Base-by-base conservation (phyloP, 2,329 filamentous ascomycete species). In the Fusarium sublunatum region DNA sequence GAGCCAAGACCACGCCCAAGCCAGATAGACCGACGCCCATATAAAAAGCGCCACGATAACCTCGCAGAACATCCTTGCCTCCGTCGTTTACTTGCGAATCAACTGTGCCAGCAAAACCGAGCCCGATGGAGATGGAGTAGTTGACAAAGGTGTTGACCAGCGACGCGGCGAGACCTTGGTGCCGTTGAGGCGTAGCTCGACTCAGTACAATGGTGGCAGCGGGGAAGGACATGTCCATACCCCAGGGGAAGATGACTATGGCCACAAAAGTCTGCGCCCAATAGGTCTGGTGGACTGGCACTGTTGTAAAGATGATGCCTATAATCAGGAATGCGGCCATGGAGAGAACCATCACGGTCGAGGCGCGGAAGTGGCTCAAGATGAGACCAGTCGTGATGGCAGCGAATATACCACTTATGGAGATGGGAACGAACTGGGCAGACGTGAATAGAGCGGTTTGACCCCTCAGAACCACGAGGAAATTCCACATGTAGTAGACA, bases 201-300 rank as follows among this genome's bases (percentile, higher is more conserved):
- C 79, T 82, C n/a, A 89, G 75, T 15, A 88, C 77, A 13, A 88
- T 73, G 0, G 80, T 86, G 1, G 83, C 84, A 0, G 85, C 82
- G 1, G 87, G 86, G 65, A 87, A 87, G 8, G 78, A 83, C 79
- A 88, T 87, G 70, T 89, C 86, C 82, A 87, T 85, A 7, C 85
- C 84, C 70, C 81, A 85, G 1, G 83, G 81, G 83, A 78, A 25
- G 7, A 53, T 15, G 8, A 61, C 32, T 19, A 61, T 41, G n/a
- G 78, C 78, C 11, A 86, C 78, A 68, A 90, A 89, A 0, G 81
- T 78, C 62, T 87, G 82, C 35, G 77, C 77, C 87, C 87, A 90
- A 73, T 89, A 90, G 2, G 75, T 82, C 71, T 88, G 84, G 11
- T 78, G 56, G 0, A 81, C 75, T 0, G 85, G 83, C 9, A 80